Conservation (phyloP, 805 yeast genomes). For the Spathaspora gorwiae region DNA sequence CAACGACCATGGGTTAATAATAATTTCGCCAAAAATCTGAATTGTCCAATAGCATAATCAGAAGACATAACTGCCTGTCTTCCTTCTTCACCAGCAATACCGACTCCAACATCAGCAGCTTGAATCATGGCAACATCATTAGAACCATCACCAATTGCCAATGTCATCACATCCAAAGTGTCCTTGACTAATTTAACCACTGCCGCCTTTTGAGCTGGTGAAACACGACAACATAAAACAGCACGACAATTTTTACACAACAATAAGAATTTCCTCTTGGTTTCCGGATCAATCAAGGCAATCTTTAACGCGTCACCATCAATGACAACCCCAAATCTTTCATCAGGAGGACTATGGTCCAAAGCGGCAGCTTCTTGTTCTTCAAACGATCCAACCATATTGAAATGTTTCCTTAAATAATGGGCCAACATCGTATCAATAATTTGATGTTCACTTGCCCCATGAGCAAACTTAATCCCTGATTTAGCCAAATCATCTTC, state of each 20-base stretch:
- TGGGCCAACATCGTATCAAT: conserved; percentile 48
- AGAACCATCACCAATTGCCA: conserved; percentile 87
- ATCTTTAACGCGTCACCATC: conserved; percentile 74
- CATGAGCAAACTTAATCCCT: conserved; percentile 15
- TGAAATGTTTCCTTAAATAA: conserved; percentile 52
- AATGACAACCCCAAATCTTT: conserved; percentile 64
- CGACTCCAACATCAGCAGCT: conserved; percentile 83
- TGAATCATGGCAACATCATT: conserved; percentile 91
- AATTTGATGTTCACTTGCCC: conserved; percentile 24
- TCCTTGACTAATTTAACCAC: conserved; percentile 76
- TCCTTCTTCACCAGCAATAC: conserved; percentile 91
- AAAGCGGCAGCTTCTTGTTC: conserved; percentile 51
- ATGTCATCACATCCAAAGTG: conserved; percentile 72
- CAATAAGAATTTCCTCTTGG: conserved; percentile 56
- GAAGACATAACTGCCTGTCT: conserved; percentile 86
- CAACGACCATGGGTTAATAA: conserved; percentile 79
- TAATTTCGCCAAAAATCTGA: conserved; percentile 63
- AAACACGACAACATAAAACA: conserved; percentile 81
- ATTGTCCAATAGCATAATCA: conserved; percentile 82
- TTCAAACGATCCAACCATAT: conserved; percentile 52
- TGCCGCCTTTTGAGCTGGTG: conserved; percentile 84
- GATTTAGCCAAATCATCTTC: conserved; percentile 21
- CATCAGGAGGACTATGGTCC: conserved; percentile 64
- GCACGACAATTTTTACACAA: conserved; percentile 78
- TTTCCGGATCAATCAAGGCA: conserved; percentile 34